Conservation (phyloP, 495 filamentous ascomycete genomes). For the Durotheca rogersii region DNA sequence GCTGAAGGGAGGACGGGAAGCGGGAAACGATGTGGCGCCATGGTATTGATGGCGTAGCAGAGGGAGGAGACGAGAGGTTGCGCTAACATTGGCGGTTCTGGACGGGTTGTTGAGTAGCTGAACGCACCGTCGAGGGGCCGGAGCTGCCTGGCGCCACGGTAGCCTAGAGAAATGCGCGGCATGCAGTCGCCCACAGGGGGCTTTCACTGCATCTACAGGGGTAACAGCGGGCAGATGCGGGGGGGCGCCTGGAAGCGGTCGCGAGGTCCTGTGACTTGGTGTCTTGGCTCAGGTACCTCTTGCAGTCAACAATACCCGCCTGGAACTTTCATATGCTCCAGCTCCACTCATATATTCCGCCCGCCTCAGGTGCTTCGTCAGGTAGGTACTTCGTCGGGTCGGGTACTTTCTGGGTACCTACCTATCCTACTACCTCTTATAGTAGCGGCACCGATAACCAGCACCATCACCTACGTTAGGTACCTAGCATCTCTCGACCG, state of each 20-base stretch:
- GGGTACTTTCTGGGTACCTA: no score
- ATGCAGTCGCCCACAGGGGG: not conserved
- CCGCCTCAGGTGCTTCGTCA: no score
- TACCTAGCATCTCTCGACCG: no score
- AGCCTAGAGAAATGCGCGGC: constrained; percentile 28
- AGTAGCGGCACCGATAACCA: no score
- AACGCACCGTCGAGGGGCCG: constrained; percentile 11
- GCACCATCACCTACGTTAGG: no score
- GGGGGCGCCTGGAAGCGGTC: constrained; percentile 6
- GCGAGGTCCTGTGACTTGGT: constrained; percentile 29
- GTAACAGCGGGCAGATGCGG: constrained; percentile 2
- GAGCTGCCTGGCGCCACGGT: constrained; percentile 22
- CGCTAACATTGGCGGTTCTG: not conserved
- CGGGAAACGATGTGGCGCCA: constrained; percentile 5
- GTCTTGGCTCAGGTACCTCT: no score
- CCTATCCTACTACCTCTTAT: no score
- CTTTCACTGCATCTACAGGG: not conserved
- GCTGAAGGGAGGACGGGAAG: no score
- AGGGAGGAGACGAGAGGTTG: not conserved
- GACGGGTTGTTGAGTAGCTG: not conserved
- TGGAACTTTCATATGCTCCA: no score
- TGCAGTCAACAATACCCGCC: no score
- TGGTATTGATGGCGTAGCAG: constrained; percentile 1
- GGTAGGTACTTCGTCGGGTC: no score
- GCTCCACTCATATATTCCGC: no score